Base-by-base conservation (phyloP, 768 basidiomycete species). In the Aureoboletus auriporus region DNA sequence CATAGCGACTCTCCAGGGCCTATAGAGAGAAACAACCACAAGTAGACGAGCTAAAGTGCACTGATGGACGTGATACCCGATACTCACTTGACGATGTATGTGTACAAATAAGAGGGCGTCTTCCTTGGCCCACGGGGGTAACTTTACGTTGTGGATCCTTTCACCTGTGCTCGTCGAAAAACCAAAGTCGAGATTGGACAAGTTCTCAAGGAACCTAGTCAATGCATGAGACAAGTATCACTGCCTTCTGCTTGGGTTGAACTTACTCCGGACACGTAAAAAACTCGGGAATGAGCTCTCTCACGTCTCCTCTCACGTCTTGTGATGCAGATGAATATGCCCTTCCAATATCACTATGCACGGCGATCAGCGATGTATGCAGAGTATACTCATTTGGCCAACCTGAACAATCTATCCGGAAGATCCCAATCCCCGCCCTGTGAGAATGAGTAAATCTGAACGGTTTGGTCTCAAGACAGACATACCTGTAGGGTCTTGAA, bases 341-440 rank as follows among this genome's bases (percentile, higher is more conserved):
- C 49, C 89, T 75, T n/a, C 78, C 73, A 9, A 96, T 71, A 53
- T 93, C 86, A 59, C 86, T 93, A 47, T 12, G 37, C 11, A 31
- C 43, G 13, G 43, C 38, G 36, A 47, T 65, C 10, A 53, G 51
- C n/a, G 30, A 17, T 26, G 13, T 46, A 42, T 30, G 33, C 13
- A 23, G 28, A 10, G 14, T 2, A 8, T 23, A 11, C 6, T 6
- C 11, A 20, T 14, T 33, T 5, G 12, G 63, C 69, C n/a, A 47
- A 84, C 87, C 76, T 81, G 64, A 93, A 93, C 10, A 93, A 65
- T 17, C 91, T 76, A 68, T 93, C 91, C 0, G 93, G 93, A 13
- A 96, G 68, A 70, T 97, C 94, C 84, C 93, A 96, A 58, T 92
- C 87, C 6, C 94, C 94, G 9, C 94, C 94, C 81, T 95, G 72